Evolutionary conservation across 2,329 filamentous ascomycete species (phyloP).

Genomic region (Tolypocladium tropicale): DNA sequence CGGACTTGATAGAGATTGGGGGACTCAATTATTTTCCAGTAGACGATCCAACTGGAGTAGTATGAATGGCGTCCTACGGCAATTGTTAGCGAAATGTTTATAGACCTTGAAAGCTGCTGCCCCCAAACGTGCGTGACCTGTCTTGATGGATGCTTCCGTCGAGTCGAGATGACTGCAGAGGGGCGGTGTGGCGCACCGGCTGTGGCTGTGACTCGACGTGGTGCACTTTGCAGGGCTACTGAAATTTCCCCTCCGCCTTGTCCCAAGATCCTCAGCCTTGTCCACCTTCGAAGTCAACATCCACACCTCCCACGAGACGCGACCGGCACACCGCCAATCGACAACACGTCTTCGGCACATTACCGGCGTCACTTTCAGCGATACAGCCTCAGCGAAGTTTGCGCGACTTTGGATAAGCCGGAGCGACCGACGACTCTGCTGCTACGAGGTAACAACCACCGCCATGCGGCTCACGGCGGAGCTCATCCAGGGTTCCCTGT

Average conservation of each 20-base stretch:
- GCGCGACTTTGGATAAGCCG: too few relatives aligned
- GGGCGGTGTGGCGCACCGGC: background rate
- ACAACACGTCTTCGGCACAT: background rate
- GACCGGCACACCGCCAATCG: too few relatives aligned
- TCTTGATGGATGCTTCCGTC: background rate
- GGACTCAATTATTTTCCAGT: background rate
- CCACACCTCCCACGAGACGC: background rate
- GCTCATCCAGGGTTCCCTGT: slow-evolving; percentile 87
- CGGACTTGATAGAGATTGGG: background rate
- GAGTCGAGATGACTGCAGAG: background rate
- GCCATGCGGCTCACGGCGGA: slow-evolving; percentile 92
- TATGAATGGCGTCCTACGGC: background rate
- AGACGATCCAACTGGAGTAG: background rate
- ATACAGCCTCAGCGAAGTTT: background rate
- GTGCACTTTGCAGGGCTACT: background rate
- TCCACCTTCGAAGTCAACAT: slow-evolving; percentile 4
- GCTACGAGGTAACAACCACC: slow-evolving; percentile 5
- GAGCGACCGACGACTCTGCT: background rate
- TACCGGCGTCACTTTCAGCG: background rate
- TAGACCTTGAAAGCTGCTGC: too few relatives aligned
- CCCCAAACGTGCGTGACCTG: background rate
- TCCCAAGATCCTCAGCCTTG: slow-evolving; percentile 19
- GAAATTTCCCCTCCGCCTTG: slow-evolving; percentile 23
- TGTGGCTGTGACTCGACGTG: background rate
- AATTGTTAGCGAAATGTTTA: background rate